A percentile compares a stretch with the other conserved stretches of the same genome.
phyloP scores from a whole-genome alignment of 768 basidiomycete species.

The Suillus discolor region DNA sequence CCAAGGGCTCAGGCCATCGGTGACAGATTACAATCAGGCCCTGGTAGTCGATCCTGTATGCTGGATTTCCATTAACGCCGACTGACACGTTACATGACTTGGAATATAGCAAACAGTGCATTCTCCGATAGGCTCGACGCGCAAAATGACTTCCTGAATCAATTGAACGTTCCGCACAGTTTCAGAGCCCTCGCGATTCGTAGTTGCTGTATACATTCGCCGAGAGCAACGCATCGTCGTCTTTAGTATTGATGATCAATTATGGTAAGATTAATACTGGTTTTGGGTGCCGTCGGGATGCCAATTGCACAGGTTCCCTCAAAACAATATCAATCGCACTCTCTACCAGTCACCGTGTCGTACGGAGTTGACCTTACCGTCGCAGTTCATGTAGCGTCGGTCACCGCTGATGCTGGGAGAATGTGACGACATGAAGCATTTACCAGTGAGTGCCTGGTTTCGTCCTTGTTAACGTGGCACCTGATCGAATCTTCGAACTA shows the following conservation, averaged over 20 bases:
- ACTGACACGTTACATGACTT: conserved; percentile 4
- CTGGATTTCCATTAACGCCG: neutral
- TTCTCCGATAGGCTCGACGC: neutral
- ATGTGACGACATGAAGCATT: neutral
- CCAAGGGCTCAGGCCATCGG: neutral
- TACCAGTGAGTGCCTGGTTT: neutral
- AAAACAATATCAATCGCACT: too few relatives aligned
- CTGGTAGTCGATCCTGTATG: neutral
- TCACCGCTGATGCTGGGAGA: neutral
- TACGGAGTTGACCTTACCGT: neutral
- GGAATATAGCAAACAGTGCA: neutral
- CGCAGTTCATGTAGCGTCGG: neutral
- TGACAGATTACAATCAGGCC: too few relatives aligned
- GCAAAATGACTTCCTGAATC: neutral
- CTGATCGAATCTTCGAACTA: neutral
- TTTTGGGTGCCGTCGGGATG: conserved; percentile 1
- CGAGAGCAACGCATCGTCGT: conserved; percentile 3
- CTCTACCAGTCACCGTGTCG: neutral
- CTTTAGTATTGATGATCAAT: neutral
- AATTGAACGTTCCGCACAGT: neutral
- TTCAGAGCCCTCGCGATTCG: neutral
- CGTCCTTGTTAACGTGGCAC: neutral
- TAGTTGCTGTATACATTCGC: neutral
- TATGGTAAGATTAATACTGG: neutral
- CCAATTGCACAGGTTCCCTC: conserved; percentile 3